Percentiles rank a stretch among this genome's conserved stretches.
Conservation (phyloP, 129 eudicot species). For the Scalesia atractyloides region DNA sequence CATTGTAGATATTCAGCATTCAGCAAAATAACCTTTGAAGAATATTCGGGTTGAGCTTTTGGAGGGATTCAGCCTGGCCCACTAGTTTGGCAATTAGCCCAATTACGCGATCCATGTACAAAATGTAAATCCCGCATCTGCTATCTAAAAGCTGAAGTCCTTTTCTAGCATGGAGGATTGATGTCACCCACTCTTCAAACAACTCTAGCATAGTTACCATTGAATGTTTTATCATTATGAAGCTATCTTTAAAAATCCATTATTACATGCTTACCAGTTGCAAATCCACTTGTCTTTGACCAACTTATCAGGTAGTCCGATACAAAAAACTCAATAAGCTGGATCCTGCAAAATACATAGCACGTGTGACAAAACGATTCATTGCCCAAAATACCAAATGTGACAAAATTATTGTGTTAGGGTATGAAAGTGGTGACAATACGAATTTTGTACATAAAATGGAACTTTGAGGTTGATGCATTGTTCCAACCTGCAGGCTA, state of each 20-base stretch:
- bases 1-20: constrained; percentile 25
- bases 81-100: constrained; percentile 60
- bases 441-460: constrained; percentile 2
- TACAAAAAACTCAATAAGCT: constrained; percentile 80
- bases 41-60: constrained; percentile 56
- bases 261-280: constrained; percentile 48
- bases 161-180: constrained; percentile 69
- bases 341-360: constrained; percentile 67
- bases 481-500: constrained; percentile 4
- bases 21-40: constrained; percentile 53
- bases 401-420: neutral
- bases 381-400: constrained; percentile 7
- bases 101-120: constrained; percentile 85
- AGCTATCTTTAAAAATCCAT: neutral
- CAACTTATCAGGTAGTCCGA: constrained; percentile 68
- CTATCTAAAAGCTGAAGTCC: constrained; percentile 66
- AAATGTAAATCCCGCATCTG: constrained; percentile 65
- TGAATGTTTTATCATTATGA: neutral
- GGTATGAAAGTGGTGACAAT: neutral
- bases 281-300: constrained; percentile 64
- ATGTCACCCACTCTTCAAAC: constrained; percentile 70
- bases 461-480: neutral
- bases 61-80: constrained; percentile 51
- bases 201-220: constrained; percentile 50
- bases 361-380: constrained; percentile 11